phyloP scores from a whole-genome alignment of 768 basidiomycete genomes.

The Arthromyces matolae region DNA sequence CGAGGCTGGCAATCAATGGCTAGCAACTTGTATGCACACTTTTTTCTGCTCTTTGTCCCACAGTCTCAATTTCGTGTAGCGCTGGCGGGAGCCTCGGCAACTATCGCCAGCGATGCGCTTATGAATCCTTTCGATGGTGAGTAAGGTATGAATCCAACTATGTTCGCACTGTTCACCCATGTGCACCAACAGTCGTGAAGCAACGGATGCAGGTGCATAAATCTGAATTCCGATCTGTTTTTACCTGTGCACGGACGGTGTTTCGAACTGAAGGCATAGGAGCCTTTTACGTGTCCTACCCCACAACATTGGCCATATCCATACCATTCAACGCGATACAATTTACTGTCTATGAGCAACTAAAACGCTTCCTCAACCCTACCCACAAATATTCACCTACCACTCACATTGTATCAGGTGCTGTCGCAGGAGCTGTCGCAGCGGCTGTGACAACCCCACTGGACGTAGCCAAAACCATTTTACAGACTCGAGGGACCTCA shows the following conservation, averaged over 20 bases:
- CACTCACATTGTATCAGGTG: conserved; percentile 90
- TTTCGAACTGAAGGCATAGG: conserved; percentile 80
- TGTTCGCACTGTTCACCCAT: conserved; percentile 1
- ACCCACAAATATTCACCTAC: conserved; percentile 84
- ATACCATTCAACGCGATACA: conserved; percentile 99
- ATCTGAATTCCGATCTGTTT: conserved; percentile 85
- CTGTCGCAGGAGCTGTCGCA: conserved; percentile 88
- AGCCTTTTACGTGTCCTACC: conserved; percentile 98
- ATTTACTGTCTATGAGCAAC: conserved; percentile 92
- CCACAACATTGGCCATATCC: conserved; percentile 93
- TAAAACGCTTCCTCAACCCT: conserved; percentile 86
- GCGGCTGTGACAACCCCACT: conserved; percentile 95
- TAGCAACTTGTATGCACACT: conserved; percentile 75
- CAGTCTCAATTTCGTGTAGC: conserved; percentile 42
- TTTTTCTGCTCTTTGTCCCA: neutral
- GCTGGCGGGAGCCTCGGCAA: conserved; percentile 89
- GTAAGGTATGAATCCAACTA: conserved; percentile 20
- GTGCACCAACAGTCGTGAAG: conserved; percentile 74
- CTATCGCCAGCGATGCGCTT: conserved; percentile 91
- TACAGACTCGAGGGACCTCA: conserved; percentile 94
- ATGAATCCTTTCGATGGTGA: conserved; percentile 99
- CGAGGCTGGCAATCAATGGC: conserved; percentile 71
- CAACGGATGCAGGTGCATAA: conserved; percentile 98
- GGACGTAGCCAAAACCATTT: conserved; percentile 95
- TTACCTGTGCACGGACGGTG: conserved; percentile 81